These are phyloP conservation scores for Thecaphora frezii DNA, from an alignment of 1,284 basidiomycete species.

Conservation along the genomic window DNA sequence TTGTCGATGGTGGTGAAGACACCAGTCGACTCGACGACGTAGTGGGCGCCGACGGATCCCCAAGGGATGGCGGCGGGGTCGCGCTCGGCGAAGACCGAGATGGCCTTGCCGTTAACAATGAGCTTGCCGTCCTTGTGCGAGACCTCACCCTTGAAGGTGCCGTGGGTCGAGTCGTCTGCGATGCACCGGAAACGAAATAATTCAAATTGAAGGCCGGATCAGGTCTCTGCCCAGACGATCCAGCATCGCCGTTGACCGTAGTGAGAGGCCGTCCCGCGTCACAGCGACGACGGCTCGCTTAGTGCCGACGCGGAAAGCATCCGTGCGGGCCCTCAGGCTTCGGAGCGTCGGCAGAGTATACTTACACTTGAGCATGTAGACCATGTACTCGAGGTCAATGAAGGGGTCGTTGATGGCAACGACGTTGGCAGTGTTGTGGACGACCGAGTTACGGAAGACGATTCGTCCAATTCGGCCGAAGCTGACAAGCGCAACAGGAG, in stretches of 20 bases:
- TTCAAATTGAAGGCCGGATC: not conserved
- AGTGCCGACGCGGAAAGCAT: too few species aligned
- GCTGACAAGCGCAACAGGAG: conserved; percentile 17
- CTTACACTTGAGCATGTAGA: conserved; percentile 90
- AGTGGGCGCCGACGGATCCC: conserved; percentile 79
- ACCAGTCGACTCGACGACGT: conserved; percentile 98
- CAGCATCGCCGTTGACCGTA: too few species aligned
- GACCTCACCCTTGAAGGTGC: conserved; percentile 86
- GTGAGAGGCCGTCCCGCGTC: too few species aligned
- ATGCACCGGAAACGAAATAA: not conserved
- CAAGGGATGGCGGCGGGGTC: conserved; percentile 87
- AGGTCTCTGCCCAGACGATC: not conserved
- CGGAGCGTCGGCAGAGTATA: not conserved
- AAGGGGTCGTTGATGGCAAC: conserved; percentile 69
- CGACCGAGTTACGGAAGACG: conserved; percentile 78
- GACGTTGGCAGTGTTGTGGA: conserved; percentile 43
- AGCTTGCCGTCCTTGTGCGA: conserved; percentile 87
- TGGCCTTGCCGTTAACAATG: conserved; percentile 75
- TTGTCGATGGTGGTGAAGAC: conserved; percentile 93
- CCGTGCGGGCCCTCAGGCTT: too few species aligned
- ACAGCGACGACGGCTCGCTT: too few species aligned
- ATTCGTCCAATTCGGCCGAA: conserved; percentile 65
- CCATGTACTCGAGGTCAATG: conserved; percentile 75
- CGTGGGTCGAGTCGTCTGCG: conserved; percentile 85
- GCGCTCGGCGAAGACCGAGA: conserved; percentile 78